phyloP scores from a whole-genome alignment of 1,139 yeast genomes.

The Meyerozyma elateridarum region DNA sequence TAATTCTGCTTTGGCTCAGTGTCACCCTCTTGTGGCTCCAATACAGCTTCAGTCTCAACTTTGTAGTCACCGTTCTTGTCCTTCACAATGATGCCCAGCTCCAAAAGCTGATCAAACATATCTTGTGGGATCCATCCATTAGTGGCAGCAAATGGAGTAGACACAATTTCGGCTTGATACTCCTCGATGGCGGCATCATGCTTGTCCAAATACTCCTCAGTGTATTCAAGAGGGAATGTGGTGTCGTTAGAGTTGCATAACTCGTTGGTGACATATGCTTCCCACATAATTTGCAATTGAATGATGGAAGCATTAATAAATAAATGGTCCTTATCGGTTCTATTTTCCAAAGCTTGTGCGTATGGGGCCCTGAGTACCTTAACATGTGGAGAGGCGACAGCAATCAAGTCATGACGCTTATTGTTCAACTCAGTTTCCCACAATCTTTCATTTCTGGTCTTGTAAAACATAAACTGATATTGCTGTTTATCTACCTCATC shows the following conservation, averaged over 20 bases:
- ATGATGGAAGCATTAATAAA: constrained; percentile 63
- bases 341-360: constrained; percentile 59
- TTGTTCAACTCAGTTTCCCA: constrained; percentile 79
- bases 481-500: constrained; percentile 73
- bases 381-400: constrained; percentile 73
- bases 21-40: constrained; percentile 17
- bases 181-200: constrained; percentile 57
- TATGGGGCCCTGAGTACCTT: constrained; percentile 66
- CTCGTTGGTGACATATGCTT: constrained; percentile 58
- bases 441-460: constrained; percentile 85
- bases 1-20: no score
- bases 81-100: constrained; percentile 56
- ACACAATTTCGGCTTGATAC: constrained; percentile 63
- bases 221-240: constrained; percentile 58
- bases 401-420: constrained; percentile 60
- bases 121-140: constrained; percentile 97
- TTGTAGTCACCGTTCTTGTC: constrained; percentile 32
- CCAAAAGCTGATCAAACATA: constrained; percentile 67
- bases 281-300: constrained; percentile 76
- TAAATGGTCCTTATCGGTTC: constrained; percentile 58
- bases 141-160: constrained; percentile 83
- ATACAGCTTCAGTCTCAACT: constrained; percentile 37
- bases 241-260: constrained; percentile 43
- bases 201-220: constrained; percentile 49
- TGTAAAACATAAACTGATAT: constrained; percentile 77